phyloP scores from a whole-genome alignment of 1,284 basidiomycete species.

The Lentinula novae-zelandiae region DNA sequence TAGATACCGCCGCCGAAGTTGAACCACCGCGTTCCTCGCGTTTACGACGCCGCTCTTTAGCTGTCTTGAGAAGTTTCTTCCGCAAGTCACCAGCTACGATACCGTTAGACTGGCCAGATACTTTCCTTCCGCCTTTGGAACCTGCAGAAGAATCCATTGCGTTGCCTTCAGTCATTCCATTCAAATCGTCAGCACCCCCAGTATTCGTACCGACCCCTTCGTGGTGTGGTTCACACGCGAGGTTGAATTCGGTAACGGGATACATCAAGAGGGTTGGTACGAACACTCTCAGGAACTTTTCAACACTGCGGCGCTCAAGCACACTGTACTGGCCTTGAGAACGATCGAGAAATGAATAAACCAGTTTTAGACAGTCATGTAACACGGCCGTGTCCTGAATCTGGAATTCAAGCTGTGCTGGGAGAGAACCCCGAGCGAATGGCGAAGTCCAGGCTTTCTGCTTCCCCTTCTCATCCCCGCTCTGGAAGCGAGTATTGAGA shows the following conservation, averaged over 20 bases:
- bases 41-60: conserved; percentile 45
- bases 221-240: conserved; percentile 55
- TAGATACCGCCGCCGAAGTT: conserved; percentile 35
- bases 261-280: conserved; percentile 82
- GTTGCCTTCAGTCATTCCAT: conserved; percentile 40
- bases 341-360: conserved; percentile 89
- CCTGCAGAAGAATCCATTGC: background rate
- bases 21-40: conserved; percentile 22
- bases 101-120: conserved; percentile 40
- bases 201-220: conserved; percentile 31
- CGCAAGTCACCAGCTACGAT: conserved; percentile 68
- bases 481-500: background rate
- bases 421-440: conserved; percentile 35
- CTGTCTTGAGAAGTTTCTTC: conserved; percentile 74
- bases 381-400: conserved; percentile 81
- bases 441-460: conserved; percentile 7
- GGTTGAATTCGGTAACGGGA: conserved; percentile 75
- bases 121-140: conserved; percentile 38
- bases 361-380: conserved; percentile 86
- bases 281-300: conserved; percentile 83
- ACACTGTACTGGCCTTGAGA: conserved; percentile 71
- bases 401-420: conserved; percentile 76
- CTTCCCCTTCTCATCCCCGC: conserved; percentile 6
- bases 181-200: conserved; percentile 39
- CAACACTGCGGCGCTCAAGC: conserved; percentile 80